Conservation (phyloP, 345 rosid genomes). For the Syzygium grande region DNA sequence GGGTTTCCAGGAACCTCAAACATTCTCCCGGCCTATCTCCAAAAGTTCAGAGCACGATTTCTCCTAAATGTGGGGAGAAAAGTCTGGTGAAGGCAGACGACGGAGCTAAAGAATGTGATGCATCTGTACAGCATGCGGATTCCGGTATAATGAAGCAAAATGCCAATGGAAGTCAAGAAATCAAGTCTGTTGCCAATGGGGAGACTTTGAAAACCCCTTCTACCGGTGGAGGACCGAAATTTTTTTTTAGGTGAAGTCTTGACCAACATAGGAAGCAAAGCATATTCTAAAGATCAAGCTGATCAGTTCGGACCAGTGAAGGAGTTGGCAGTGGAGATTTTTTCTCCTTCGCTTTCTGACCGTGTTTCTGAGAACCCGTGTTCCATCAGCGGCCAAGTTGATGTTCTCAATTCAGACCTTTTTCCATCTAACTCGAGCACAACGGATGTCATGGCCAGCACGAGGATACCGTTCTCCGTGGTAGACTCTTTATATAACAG, state of each 20-base stretch:
- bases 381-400: not conserved
- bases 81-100: conserved; percentile 10
- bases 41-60: conserved; percentile 25
- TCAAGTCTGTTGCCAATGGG: not conserved
- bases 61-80: conserved; percentile 26
- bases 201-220: not conserved
- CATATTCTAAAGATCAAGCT: not conserved
- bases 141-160: not conserved
- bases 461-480: conserved; percentile 9
- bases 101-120: not conserved
- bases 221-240: not conserved
- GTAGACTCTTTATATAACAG: conserved; percentile 9
- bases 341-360: not conserved
- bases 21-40: conserved; percentile 23
- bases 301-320: not conserved
- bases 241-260: not conserved
- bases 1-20: conserved; percentile 31
- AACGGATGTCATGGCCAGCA: not conserved
- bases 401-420: not conserved
- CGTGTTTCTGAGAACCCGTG: not conserved
- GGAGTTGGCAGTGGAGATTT: conserved; percentile 1
- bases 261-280: not conserved
- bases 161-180: not conserved
- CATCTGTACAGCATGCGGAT: not conserved
- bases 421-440: not conserved